Evolutionary conservation across 805 yeast genomes (phyloP).

Genomic region (Yamadazyma phyllophila): DNA sequence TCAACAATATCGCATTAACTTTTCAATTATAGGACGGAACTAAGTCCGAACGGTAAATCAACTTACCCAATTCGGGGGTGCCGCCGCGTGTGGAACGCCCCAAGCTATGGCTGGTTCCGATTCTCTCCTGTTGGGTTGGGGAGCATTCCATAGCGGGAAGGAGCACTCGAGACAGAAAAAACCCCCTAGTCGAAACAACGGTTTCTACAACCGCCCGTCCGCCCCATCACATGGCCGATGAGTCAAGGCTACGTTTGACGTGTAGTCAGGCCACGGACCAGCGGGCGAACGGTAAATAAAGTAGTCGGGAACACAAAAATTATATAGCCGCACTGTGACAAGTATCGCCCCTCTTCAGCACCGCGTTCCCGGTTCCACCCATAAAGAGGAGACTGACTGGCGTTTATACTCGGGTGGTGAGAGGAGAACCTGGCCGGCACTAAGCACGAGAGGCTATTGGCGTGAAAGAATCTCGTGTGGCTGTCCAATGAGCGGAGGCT

Average conservation of each 20-base stretch:
- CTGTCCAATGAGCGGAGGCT: too few relatives aligned
- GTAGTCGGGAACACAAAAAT: neutral
- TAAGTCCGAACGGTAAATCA: slow-evolving; percentile 6
- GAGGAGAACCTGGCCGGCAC: neutral
- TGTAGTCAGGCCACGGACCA: neutral
- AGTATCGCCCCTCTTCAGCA: neutral
- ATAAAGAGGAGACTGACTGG: neutral
- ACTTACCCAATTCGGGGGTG: neutral
- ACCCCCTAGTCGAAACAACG: too few relatives aligned
- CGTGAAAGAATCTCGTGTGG: too few relatives aligned
- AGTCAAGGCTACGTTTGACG: neutral
- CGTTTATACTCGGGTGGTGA: neutral
- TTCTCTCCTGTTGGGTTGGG: neutral
- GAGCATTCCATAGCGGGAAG: neutral
- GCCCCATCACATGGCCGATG: neutral
- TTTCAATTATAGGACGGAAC: neutral
- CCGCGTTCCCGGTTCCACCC: neutral
- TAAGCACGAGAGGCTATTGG: too few relatives aligned
- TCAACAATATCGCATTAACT: neutral
- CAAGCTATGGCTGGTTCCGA: neutral
- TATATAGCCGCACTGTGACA: neutral
- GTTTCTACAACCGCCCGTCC: neutral
- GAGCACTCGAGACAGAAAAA: neutral
- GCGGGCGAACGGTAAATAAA: slow-evolving; percentile 1
- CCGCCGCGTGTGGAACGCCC: slow-evolving; percentile 4